phyloP scores from a whole-genome alignment of 2,329 filamentous ascomycete species.

The Tolypocladium album region DNA sequence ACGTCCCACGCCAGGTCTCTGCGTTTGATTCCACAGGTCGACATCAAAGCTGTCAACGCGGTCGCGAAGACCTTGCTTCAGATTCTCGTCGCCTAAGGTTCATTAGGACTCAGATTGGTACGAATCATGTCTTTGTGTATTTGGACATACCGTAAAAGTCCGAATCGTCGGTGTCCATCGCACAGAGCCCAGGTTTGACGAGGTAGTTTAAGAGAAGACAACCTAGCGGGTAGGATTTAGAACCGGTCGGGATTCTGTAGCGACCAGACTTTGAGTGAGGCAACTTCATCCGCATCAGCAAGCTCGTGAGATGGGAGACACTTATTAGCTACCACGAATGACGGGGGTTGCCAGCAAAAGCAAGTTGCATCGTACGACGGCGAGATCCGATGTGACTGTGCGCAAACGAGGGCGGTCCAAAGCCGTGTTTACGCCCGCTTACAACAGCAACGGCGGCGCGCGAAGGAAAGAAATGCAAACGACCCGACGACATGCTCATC shows the following conservation, averaged over 20 bases:
- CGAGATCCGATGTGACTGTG: background rate
- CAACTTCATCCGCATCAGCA: background rate
- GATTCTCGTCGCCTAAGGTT: slow-evolving; percentile 41
- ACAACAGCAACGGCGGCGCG: background rate
- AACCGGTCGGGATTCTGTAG: background rate
- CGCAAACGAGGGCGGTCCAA: background rate
- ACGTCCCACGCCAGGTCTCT: slow-evolving; percentile 14
- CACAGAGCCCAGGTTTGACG: background rate
- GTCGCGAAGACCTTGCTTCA: slow-evolving; percentile 34
- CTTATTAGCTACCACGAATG: background rate
- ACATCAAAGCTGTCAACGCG: slow-evolving; percentile 40
- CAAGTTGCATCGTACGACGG: background rate
- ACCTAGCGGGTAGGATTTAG: too few relatives aligned
- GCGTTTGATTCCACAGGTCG: slow-evolving; percentile 28
- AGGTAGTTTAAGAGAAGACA: background rate
- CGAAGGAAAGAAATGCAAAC: background rate
- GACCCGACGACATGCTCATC: background rate
- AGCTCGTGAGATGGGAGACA: background rate
- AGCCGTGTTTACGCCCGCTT: background rate
- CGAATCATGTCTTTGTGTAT: background rate
- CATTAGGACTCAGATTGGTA: background rate
- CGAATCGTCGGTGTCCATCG: slow-evolving; percentile 38
- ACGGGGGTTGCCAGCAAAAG: background rate
- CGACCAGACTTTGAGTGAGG: too few relatives aligned
- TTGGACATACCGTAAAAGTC: slow-evolving; percentile 41